A percentile compares a stretch with the other conserved stretches of the same genome.
Conservation (phyloP, 1,139 yeast genomes). For the Scheffersomyces stambukii region DNA sequence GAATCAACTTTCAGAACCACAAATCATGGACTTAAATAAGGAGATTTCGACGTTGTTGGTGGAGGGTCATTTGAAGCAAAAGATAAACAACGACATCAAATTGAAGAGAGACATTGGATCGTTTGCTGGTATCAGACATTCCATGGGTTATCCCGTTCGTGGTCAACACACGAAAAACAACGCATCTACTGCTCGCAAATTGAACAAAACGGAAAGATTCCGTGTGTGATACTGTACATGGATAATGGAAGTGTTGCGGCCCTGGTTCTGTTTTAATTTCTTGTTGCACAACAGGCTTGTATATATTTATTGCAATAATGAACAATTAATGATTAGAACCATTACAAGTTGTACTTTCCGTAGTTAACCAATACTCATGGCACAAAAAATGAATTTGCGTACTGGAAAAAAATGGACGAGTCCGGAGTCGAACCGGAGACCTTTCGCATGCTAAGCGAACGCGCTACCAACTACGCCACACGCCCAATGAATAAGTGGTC, state of each 20-base stretch:
- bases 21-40: conserved; percentile 78
- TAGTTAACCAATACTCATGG: too few relatives aligned
- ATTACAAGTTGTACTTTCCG: too few relatives aligned
- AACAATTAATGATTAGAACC: background rate
- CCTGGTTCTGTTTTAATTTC: background rate
- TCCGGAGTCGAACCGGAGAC: conserved; percentile 29
- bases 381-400: too few relatives aligned
- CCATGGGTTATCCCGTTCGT: conserved; percentile 82
- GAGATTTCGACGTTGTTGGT: conserved; percentile 80
- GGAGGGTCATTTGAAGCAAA: conserved; percentile 80
- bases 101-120: conserved; percentile 81
- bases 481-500: conserved; percentile 55
- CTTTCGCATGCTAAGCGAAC: conserved; percentile 65
- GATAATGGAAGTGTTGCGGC: conserved; percentile 1
- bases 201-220: conserved; percentile 70
- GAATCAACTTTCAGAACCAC: conserved; percentile 88
- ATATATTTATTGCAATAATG: conserved; percentile 1
- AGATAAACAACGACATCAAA: conserved; percentile 73
- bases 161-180: conserved; percentile 94
- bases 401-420: conserved; percentile 9
- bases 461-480: conserved; percentile 75
- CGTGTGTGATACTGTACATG: conserved; percentile 4
- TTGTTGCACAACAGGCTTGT: too few relatives aligned
- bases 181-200: conserved; percentile 81
- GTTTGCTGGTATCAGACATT: conserved; percentile 87